Evolutionary conservation across 768 basidiomycete species (phyloP).

Genomic region (Russula emetica): DNA sequence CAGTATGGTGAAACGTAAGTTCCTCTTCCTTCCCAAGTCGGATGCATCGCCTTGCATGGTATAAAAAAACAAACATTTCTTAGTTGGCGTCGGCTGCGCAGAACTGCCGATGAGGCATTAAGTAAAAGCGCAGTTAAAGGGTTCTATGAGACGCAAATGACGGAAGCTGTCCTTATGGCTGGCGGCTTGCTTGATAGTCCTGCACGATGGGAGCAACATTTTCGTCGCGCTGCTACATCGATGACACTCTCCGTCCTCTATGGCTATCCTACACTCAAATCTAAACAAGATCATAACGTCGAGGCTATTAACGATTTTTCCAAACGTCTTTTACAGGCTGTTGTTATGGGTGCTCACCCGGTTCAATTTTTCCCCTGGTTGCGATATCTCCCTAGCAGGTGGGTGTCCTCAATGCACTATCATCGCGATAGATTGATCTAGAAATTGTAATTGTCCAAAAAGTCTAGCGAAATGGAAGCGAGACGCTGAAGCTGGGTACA

Average conservation of each 20-base stretch:
- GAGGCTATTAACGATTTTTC: neutral
- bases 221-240: neutral
- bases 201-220: neutral
- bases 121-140: neutral
- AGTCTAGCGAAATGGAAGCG: conserved; percentile 11
- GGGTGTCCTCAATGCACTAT: neutral
- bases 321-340: neutral
- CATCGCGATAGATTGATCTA: neutral
- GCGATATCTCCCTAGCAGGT: neutral
- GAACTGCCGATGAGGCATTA: neutral
- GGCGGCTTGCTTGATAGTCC: neutral
- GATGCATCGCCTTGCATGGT: no score
- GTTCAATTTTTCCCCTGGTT: conserved; percentile 2
- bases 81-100: conserved; percentile 1
- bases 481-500: neutral
- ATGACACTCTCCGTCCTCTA: neutral
- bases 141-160: neutral
- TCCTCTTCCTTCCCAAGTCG: neutral
- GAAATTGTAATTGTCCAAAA: neutral
- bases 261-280: neutral
- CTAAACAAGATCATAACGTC: neutral
- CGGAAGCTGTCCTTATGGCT: neutral
- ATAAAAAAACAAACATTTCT: neutral
- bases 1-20: neutral
- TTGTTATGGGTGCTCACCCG: neutral